Evolutionary conservation across 1,284 basidiomycete species (phyloP).

Genomic region (Ustanciosporium gigantosporum): DNA sequence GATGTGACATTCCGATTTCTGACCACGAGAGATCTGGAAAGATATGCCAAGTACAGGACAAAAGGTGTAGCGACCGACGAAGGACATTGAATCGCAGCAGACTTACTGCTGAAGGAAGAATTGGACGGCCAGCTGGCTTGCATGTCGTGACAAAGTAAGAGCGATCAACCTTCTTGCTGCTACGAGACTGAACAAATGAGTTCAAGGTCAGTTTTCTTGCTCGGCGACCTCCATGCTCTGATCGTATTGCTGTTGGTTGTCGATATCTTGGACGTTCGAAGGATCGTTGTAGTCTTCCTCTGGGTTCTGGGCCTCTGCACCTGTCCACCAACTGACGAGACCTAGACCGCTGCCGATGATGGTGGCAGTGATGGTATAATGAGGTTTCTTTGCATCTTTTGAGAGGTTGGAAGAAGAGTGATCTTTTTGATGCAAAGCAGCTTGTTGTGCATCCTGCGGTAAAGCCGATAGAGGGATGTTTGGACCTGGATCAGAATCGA

Average conservation of each 20-base stretch:
- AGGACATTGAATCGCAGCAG: too few relatives aligned
- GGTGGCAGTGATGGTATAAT: slow-evolving; percentile 63
- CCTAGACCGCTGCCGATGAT: slow-evolving; percentile 89
- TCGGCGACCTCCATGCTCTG: background rate
- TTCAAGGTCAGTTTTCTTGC: too few relatives aligned
- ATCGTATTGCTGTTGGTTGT: background rate
- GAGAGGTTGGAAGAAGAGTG: too few relatives aligned
- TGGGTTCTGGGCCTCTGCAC: slow-evolving; percentile 57
- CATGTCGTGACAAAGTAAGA: too few relatives aligned
- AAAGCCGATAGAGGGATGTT: slow-evolving; percentile 25
- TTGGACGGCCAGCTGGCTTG: too few relatives aligned
- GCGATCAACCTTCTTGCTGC: too few relatives aligned
- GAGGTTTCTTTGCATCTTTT: slow-evolving; percentile 17
- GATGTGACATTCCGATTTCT: too few relatives aligned
- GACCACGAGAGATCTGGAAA: too few relatives aligned
- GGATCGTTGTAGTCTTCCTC: slow-evolving; percentile 1
- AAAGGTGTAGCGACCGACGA: too few relatives aligned
- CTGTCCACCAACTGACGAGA: slow-evolving; percentile 66
- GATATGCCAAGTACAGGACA: too few relatives aligned
- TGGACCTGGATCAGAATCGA: slow-evolving; percentile 86
- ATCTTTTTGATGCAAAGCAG: slow-evolving; percentile 10
- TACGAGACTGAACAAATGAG: too few relatives aligned
- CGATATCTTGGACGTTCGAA: background rate
- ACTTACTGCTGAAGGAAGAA: too few relatives aligned
- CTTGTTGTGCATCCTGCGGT: background rate